A percentile compares a stretch with the other conserved stretches of the same genome.
These are phyloP conservation scores for Scheffersomyces amazonensis DNA, from an alignment of 805 yeast species.

Conservation along the genomic window DNA sequence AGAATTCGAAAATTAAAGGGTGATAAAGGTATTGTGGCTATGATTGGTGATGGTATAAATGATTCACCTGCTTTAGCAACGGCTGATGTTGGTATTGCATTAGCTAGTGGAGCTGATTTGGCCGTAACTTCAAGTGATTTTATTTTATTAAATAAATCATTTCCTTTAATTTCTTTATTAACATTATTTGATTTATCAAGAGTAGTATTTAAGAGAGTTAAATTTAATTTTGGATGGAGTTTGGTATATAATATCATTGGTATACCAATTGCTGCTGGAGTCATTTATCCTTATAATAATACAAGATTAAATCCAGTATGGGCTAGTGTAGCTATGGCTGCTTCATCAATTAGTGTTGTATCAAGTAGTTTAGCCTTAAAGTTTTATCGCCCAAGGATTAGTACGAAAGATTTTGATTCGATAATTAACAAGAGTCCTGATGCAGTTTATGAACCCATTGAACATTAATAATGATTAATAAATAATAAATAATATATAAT, in stretches of 20 bases:
- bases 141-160: slow-evolving; percentile 54
- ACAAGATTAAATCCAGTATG: slow-evolving; percentile 60
- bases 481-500: background rate
- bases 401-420: slow-evolving; percentile 8
- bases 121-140: slow-evolving; percentile 76
- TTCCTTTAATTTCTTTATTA: slow-evolving; percentile 51
- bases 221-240: slow-evolving; percentile 61
- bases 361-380: slow-evolving; percentile 52
- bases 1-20: slow-evolving; percentile 44
- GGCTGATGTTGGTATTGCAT: slow-evolving; percentile 76
- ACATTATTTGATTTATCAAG: slow-evolving; percentile 51
- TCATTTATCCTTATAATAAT: slow-evolving; percentile 52
- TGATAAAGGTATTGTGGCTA: slow-evolving; percentile 49
- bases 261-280: slow-evolving; percentile 67
- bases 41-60: slow-evolving; percentile 84
- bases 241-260: slow-evolving; percentile 55
- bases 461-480: background rate
- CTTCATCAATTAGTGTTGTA: slow-evolving; percentile 56
- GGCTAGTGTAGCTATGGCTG: slow-evolving; percentile 69
- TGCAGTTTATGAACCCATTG: slow-evolving; percentile 9
- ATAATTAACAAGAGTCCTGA: slow-evolving; percentile 1
- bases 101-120: slow-evolving; percentile 73
- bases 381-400: slow-evolving; percentile 41
- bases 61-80: slow-evolving; percentile 78
- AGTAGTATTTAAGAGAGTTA: slow-evolving; percentile 50